Evolutionary conservation across 2,329 filamentous ascomycete species (phyloP).

Genomic region (Aspergillus novofumigatus): DNA sequence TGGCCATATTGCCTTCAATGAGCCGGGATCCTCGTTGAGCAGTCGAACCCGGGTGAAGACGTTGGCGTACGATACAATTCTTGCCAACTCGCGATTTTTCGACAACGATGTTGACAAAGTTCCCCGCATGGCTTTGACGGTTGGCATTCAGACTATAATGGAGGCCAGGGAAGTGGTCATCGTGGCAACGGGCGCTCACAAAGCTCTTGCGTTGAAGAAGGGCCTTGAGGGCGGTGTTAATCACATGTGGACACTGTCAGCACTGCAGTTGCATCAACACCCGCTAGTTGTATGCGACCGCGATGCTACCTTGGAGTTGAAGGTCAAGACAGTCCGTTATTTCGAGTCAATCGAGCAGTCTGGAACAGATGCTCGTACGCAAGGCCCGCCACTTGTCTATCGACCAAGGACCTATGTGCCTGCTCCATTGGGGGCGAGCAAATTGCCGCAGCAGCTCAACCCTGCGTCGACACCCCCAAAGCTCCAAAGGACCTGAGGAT

Average conservation of each 20-base stretch:
- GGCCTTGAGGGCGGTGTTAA: conserved; percentile 79
- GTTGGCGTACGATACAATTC: conserved; percentile 78
- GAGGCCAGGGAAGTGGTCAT: conserved; percentile 78
- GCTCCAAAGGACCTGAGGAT: conserved; percentile 42
- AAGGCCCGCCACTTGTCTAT: conserved; percentile 41
- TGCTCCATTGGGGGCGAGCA: conserved; percentile 23
- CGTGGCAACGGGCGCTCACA: conserved; percentile 77
- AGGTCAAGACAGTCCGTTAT: conserved; percentile 71
- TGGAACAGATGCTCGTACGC: conserved; percentile 46
- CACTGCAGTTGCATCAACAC: conserved; percentile 74
- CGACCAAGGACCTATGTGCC: conserved; percentile 35
- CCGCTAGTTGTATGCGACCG: conserved; percentile 81
- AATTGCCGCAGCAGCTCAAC: conserved; percentile 20
- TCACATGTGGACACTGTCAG: conserved; percentile 87
- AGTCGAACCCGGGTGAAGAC: conserved; percentile 83
- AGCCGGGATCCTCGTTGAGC: conserved; percentile 73
- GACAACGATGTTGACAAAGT: conserved; percentile 68
- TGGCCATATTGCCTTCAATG: conserved; percentile 87
- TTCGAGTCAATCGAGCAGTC: conserved; percentile 69
- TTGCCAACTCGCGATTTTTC: conserved; percentile 83
- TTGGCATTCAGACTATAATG: conserved; percentile 78
- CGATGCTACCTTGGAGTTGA: conserved; percentile 68
- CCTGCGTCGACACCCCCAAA: conserved; percentile 27
- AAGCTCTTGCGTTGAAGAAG: conserved; percentile 72
- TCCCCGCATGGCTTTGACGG: conserved; percentile 76